A percentile compares a stretch with the other conserved stretches of the same genome.
Evolutionary conservation across 2,329 filamentous ascomycete genomes (phyloP).

Genomic region (Microsporum ferrugineum): DNA sequence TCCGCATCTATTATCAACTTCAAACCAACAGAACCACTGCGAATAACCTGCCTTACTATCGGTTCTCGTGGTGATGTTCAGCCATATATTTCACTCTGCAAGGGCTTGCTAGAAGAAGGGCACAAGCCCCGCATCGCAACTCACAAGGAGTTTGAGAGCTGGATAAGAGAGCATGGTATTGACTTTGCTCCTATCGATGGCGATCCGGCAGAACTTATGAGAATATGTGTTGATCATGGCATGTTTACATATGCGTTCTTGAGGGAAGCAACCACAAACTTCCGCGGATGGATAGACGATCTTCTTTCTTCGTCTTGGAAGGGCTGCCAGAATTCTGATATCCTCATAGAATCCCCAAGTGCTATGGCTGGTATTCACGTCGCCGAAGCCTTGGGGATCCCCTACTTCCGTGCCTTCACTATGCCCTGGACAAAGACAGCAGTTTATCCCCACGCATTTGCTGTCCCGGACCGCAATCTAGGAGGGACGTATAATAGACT

Average conservation of each 20-base stretch:
- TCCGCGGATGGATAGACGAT: conserved; percentile 90
- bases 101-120: conserved; percentile 75
- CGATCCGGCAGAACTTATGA: conserved; percentile 88
- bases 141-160: conserved; percentile 76
- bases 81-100: conserved; percentile 93
- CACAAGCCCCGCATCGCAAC: conserved; percentile 82
- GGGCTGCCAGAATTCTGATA: conserved; percentile 74
- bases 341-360: conserved; percentile 89
- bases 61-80: conserved; percentile 93
- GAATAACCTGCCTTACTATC: conserved; percentile 87
- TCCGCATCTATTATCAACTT: conserved; percentile 81
- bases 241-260: conserved; percentile 93
- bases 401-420: conserved; percentile 93
- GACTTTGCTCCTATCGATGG: conserved; percentile 82
- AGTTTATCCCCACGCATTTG: conserved; percentile 92
- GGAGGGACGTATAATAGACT: conserved; percentile 91
- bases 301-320: conserved; percentile 69
- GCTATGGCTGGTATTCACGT: conserved; percentile 98
- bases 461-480: conserved; percentile 85
- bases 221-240: conserved; percentile 89
- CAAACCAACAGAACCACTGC: conserved; percentile 68
- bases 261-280: conserved; percentile 72
- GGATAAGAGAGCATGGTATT: conserved; percentile 88
- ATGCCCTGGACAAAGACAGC: conserved; percentile 98
- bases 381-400: conserved; percentile 80